phyloP scores from a whole-genome alignment of 1,284 basidiomycete genomes.

The Schizophyllum commune region DNA sequence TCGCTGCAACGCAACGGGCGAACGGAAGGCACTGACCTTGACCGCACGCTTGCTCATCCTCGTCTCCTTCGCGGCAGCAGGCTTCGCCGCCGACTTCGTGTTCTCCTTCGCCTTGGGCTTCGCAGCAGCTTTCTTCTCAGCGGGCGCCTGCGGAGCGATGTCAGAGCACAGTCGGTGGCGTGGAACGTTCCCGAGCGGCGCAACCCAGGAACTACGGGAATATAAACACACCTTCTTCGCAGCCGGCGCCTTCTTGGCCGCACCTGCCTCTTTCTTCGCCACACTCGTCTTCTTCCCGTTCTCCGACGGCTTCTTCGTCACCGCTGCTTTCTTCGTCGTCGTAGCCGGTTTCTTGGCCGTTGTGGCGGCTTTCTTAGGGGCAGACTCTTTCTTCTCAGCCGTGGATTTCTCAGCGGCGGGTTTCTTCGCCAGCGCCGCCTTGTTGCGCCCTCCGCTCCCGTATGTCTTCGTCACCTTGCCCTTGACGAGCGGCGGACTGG shows the following conservation, averaged over 20 bases:
- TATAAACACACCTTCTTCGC: neutral
- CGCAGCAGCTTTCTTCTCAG: neutral
- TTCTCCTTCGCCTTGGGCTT: neutral
- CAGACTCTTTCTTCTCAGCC: conserved; percentile 19
- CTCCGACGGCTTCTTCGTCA: conserved; percentile 11
- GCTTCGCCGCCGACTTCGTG: neutral
- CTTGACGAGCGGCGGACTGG: conserved; percentile 14
- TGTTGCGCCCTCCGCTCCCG: conserved; percentile 25
- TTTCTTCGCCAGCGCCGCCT: conserved; percentile 19
- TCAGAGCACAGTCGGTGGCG: neutral
- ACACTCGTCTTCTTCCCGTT: conserved; percentile 12
- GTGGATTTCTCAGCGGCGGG: conserved; percentile 18
- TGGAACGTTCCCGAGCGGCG: neutral
- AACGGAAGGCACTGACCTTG: neutral
- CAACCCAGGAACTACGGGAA: no score
- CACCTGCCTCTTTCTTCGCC: neutral
- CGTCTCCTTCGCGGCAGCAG: neutral
- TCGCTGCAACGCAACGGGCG: neutral
- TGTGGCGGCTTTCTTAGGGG: conserved; percentile 23
- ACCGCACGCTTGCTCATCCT: neutral
- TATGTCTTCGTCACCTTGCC: conserved; percentile 19
- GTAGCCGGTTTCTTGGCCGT: conserved; percentile 21
- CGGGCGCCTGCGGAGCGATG: neutral
- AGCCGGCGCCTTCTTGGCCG: neutral
- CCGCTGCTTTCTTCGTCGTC: conserved; percentile 17